Evolutionary conservation across 345 rosid genomes (phyloP).

Genomic region (Hibiscus tridactylites): DNA sequence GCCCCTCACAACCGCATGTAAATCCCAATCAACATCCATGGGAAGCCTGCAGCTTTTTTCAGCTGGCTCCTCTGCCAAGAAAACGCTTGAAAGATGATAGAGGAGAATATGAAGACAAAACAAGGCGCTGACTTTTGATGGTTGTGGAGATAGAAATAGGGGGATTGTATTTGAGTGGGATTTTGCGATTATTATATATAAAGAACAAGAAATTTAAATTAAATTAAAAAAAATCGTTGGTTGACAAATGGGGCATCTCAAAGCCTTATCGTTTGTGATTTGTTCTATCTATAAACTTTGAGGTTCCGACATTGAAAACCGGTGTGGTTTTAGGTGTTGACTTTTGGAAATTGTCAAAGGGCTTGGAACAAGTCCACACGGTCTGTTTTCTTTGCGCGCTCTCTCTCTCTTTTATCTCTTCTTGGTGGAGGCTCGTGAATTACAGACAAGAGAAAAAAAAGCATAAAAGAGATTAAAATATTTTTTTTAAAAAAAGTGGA

Average conservation of each 20-base stretch:
- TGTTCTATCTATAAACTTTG: background rate
- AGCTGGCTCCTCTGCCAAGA: constrained; percentile 18
- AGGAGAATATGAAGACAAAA: constrained; percentile 30
- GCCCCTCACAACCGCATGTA: constrained; percentile 87
- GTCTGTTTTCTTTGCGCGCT: background rate
- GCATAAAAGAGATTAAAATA: background rate
- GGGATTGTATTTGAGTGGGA: constrained; percentile 22
- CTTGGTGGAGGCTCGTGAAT: constrained; percentile 20
- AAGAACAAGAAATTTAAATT: background rate
- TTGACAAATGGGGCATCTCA: constrained; percentile 45
- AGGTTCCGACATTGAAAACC: constrained; percentile 23
- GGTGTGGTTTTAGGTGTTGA: constrained; percentile 50
- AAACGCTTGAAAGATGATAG: constrained; percentile 16
- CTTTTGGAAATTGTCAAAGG: constrained; percentile 47
- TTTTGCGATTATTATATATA: constrained; percentile 9
- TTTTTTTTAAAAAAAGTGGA: background rate
- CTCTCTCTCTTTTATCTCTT: background rate
- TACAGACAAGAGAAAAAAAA: constrained; percentile 28
- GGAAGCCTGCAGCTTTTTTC: constrained; percentile 21
- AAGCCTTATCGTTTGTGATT: constrained; percentile 43
- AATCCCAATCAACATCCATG: constrained; percentile 96
- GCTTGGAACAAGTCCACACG: background rate
- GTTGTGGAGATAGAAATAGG: constrained; percentile 7
- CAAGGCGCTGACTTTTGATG: constrained; percentile 81
- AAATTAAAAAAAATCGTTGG: background rate